Percentiles rank a stretch among this genome's conserved stretches.
Conservation (phyloP, 306 rosid species). For the Inga laurina region DNA sequence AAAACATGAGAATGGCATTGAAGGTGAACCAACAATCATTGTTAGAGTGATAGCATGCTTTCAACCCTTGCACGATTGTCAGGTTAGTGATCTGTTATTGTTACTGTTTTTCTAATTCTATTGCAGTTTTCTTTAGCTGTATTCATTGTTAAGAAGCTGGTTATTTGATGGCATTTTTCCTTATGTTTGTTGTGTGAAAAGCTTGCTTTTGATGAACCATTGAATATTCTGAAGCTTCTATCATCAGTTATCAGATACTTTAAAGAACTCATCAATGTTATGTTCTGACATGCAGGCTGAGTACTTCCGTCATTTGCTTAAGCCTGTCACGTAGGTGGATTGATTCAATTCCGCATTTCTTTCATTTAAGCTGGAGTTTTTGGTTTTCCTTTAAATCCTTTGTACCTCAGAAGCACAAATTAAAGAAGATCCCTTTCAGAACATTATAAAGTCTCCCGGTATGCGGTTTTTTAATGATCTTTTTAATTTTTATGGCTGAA, state of each 20-base stretch:
- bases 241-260: slow-evolving; percentile 11
- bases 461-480: slow-evolving; percentile 28
- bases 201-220: not conserved
- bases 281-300: slow-evolving; percentile 67
- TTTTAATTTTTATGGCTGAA: slow-evolving; percentile 9
- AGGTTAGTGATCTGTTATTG: slow-evolving; percentile 53
- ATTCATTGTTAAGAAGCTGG: slow-evolving; percentile 22
- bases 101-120: slow-evolving; percentile 24
- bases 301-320: slow-evolving; percentile 86
- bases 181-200: slow-evolving; percentile 17
- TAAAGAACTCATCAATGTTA: slow-evolving; percentile 28
- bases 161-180: slow-evolving; percentile 19
- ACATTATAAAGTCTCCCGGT: slow-evolving; percentile 40
- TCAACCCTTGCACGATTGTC: slow-evolving; percentile 90
- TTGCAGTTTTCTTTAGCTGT: slow-evolving; percentile 14
- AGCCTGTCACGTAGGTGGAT: slow-evolving; percentile 83
- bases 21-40: slow-evolving; percentile 77
- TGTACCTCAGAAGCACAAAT: slow-evolving; percentile 44
- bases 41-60: slow-evolving; percentile 94
- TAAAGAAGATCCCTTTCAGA: slow-evolving; percentile 43
- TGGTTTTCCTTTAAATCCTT: slow-evolving; percentile 43
- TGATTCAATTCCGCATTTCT: not conserved
- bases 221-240: slow-evolving; percentile 11
- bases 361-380: slow-evolving; percentile 47
- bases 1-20: slow-evolving; percentile 83